These are phyloP conservation scores for Hansfordia pulvinata DNA, from an alignment of 2,329 filamentous ascomycete genomes.

Conservation along the genomic window DNA sequence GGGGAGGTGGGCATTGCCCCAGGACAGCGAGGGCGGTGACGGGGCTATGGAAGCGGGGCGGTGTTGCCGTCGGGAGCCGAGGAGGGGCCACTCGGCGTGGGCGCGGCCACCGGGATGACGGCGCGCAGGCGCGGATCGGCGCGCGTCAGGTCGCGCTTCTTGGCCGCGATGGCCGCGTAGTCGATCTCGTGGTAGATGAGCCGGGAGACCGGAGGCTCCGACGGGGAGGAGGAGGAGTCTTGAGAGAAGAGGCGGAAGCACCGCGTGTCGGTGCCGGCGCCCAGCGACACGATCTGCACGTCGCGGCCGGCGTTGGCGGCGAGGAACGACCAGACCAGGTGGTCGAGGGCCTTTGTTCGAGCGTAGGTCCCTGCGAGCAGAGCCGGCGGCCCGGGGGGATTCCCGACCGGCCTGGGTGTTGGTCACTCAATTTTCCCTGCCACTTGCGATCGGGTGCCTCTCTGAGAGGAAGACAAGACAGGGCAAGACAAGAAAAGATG, in stretches of 20 bases:
- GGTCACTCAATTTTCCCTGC: too few species aligned
- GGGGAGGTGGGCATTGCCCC: constrained; percentile 24
- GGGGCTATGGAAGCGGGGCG: too few species aligned
- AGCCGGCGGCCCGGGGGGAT: too few species aligned
- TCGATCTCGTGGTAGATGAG: constrained; percentile 87
- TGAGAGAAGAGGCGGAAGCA: constrained; percentile 59
- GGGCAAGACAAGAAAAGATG: constrained; percentile 1
- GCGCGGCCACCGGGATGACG: constrained; percentile 21
- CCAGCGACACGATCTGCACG: constrained; percentile 80
- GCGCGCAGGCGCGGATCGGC: constrained; percentile 26
- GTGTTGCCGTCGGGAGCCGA: too few species aligned
- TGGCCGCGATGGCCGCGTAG: constrained; percentile 59
- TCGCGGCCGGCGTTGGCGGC: constrained; percentile 16
- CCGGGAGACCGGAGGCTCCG: too few species aligned
- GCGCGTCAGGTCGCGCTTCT: constrained; percentile 46
- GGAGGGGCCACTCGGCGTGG: not conserved
- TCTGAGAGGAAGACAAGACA: too few species aligned
- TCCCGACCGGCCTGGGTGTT: too few species aligned
- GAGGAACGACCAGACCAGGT: constrained; percentile 62
- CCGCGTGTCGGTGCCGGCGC: constrained; percentile 87
- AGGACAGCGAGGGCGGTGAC: too few species aligned
- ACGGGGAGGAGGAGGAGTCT: constrained; percentile 13
- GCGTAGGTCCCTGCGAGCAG: constrained; percentile 95
- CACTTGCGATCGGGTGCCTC: too few species aligned
- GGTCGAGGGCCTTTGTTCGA: constrained; percentile 71